These are phyloP conservation scores for Asterophora lycoperdoides DNA, from an alignment of 768 basidiomycete genomes.

Conservation along the genomic window DNA sequence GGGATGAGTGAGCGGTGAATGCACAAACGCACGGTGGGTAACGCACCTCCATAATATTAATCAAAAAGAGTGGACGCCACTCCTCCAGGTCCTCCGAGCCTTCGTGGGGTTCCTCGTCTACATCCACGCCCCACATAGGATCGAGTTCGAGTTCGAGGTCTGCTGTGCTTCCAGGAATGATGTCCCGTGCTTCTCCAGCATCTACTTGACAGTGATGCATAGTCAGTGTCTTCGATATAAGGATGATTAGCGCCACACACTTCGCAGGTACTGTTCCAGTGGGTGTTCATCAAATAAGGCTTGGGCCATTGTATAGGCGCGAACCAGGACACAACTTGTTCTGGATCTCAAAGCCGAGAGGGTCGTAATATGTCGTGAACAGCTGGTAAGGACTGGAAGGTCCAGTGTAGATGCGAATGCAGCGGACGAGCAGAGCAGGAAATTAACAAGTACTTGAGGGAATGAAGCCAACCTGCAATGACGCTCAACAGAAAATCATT, in stretches of 20 bases:
- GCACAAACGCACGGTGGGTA: not conserved
- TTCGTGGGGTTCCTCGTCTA: conserved; percentile 21
- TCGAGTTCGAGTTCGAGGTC: conserved; percentile 38
- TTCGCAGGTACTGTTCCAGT: conserved; percentile 66
- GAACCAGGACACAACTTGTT: conserved; percentile 7
- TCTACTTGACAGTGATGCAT: conserved; percentile 33
- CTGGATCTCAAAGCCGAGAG: not conserved
- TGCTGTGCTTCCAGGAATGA: conserved; percentile 53
- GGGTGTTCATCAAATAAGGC: conserved; percentile 76
- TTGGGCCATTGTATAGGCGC: conserved; percentile 55
- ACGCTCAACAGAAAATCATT: not conserved
- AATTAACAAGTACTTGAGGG: too few species aligned
- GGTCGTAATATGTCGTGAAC: conserved; percentile 19
- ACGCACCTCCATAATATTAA: conserved; percentile 39
- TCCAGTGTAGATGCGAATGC: not conserved
- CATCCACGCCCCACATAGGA: conserved; percentile 23
- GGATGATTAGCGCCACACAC: conserved; percentile 31
- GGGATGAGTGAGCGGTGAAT: conserved; percentile 5
- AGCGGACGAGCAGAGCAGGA: not conserved
- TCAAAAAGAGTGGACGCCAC: conserved; percentile 34
- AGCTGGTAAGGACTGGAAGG: not conserved
- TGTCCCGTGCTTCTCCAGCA: conserved; percentile 51
- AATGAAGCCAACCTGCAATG: too few species aligned
- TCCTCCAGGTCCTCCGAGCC: conserved; percentile 15
- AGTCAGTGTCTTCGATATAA: not conserved